Base-by-base conservation (phyloP, 352 stramenopile genomes). In the Pythium sp. region DNA sequence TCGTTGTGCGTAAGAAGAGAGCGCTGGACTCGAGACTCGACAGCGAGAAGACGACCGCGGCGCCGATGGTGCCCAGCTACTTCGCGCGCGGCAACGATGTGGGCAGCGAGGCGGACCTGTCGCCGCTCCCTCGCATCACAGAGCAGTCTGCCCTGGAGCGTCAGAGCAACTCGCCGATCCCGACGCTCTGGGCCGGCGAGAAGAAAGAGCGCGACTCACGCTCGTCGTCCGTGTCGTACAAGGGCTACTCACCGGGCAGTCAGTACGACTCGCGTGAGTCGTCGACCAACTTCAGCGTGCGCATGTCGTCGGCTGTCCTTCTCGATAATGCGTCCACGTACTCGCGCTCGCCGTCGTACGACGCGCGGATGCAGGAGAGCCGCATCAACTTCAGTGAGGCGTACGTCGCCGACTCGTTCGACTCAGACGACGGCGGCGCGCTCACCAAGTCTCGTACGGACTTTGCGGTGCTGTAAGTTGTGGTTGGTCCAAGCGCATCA, bases 331-430 rank as follows among this genome's bases (percentile, higher is more conserved):
- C 56, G 55, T 77, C 70, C 36, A 69, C 54, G 22, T 65, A 80
- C 24, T 80, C 69, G 32, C 47, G 43, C 58, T 82, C 73, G n/a
- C 65, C 67, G 15, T 69, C 64, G 46, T 72, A 69, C 64, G 57
- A 66, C 26, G 56, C n/a, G 18, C 76, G 81, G 15, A 77, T 81
- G 43, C 63, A 76, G 60, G 75, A 88, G 71, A 91, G 83, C 66
- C 75, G 84, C 18, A 76, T 89, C 64, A 84, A 89, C 73, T 89
- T 90, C 67, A 92, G 84, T 54, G 81, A 90, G 67, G 79, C 83
- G 63, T 84, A 76, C 65, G 53, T 43, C 11, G 47, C 65, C 0
- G 75, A 78, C 9, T 84, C 73, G 60, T 80, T 67, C 59, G 69
- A 74, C 34, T 81, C 78, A 12, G 68, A 83, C 36, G 28, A 73